phyloP scores from a whole-genome alignment of 495 filamentous ascomycete genomes.

The Penicillium cataractarum region DNA sequence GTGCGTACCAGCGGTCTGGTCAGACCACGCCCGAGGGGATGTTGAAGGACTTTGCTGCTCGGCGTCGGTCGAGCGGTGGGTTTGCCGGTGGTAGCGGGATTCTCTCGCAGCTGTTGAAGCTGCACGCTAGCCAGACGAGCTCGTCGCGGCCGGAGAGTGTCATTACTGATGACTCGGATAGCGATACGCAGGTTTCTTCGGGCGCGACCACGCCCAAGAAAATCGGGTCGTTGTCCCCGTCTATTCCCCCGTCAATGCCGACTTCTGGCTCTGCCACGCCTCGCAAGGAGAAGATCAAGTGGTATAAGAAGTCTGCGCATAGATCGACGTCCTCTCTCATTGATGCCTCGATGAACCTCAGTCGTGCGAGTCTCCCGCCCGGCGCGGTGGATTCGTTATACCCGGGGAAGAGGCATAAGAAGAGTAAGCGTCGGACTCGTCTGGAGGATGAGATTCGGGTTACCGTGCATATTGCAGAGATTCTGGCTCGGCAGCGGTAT shows the following conservation, averaged over 20 bases:
- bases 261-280: constrained; percentile 60
- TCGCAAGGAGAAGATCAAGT: constrained; percentile 62
- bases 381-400: constrained; percentile 31
- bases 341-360: constrained; percentile 54
- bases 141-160: constrained; percentile 38
- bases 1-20: constrained; percentile 44
- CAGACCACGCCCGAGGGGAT: constrained; percentile 42
- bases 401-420: constrained; percentile 37
- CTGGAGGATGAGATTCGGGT: constrained; percentile 74
- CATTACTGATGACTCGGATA: constrained; percentile 47
- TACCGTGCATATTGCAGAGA: constrained; percentile 85
- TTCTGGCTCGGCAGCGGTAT: constrained; percentile 81
- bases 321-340: constrained; percentile 48
- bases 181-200: constrained; percentile 42
- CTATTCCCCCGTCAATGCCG: constrained; percentile 20
- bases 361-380: constrained; percentile 37
- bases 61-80: constrained; percentile 30
- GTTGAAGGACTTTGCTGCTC: constrained; percentile 33
- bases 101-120: constrained; percentile 43
- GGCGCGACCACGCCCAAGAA: constrained; percentile 41
- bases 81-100: constrained; percentile 41
- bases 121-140: constrained; percentile 38
- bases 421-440: constrained; percentile 42
- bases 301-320: constrained; percentile 62
- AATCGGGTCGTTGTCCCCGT: constrained; percentile 27